These are phyloP conservation scores for Macrophomina phaseolina DNA, from an alignment of 2,329 filamentous ascomycete species.

Conservation along the genomic window DNA sequence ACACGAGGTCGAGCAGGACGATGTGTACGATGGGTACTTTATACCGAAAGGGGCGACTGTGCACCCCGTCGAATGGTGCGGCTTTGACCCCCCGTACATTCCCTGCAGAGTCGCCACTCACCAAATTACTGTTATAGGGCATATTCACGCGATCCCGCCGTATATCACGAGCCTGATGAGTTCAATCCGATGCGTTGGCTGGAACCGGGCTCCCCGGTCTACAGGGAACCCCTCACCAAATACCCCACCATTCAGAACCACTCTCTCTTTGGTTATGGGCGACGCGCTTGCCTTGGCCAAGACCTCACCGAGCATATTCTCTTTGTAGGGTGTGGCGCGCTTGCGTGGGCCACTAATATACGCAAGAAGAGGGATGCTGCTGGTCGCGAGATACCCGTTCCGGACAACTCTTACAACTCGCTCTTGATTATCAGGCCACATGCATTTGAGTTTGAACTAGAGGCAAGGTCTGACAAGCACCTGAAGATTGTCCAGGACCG, in stretches of 20 bases:
- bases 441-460: conserved; percentile 22
- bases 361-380: conserved; percentile 26
- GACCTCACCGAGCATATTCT: conserved; percentile 32
- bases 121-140: not conserved
- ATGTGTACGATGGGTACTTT: conserved; percentile 27
- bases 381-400: conserved; percentile 13
- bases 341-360: conserved; percentile 31
- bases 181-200: conserved; percentile 60
- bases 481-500: no score
- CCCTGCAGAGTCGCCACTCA: no score
- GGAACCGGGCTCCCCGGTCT: conserved; percentile 29
- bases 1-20: conserved; percentile 20
- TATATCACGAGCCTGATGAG: conserved; percentile 37
- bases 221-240: conserved; percentile 29
- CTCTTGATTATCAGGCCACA: conserved; percentile 23
- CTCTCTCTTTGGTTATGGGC: conserved; percentile 54
- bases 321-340: conserved; percentile 25
- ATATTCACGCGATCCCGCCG: not conserved
- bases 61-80: conserved; percentile 23
- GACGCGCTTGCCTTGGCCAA: conserved; percentile 48
- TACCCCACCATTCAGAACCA: conserved; percentile 29
- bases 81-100: no score
- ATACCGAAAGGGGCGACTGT: conserved; percentile 18
- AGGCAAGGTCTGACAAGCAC: not conserved
- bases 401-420: conserved; percentile 17